Evolutionary conservation across 352 stramenopile genomes (phyloP).

Genomic region (Phytophthora multivora): DNA sequence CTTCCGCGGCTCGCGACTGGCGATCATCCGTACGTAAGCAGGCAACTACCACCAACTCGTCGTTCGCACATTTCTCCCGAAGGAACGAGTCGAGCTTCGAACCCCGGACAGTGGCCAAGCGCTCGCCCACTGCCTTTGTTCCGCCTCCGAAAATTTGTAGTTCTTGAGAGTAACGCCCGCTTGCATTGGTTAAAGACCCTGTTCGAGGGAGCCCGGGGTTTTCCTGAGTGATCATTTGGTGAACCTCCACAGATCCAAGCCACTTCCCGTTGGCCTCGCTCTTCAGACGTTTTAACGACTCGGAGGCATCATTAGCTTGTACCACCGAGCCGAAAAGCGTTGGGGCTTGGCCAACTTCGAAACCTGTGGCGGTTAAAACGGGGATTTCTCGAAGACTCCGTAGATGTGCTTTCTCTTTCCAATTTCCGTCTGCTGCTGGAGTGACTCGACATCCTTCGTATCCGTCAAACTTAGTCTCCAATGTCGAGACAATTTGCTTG

Average conservation of each 20-base stretch:
- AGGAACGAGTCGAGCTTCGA: conserved; percentile 59
- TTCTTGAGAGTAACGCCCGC: conserved; percentile 75
- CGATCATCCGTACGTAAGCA: conserved; percentile 72
- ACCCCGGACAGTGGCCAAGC: conserved; percentile 44
- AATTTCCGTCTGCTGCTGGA: conserved; percentile 62
- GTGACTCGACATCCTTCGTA: conserved; percentile 77
- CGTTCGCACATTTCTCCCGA: conserved; percentile 30
- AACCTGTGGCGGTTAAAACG: conserved; percentile 57
- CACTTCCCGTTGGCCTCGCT: conserved; percentile 56
- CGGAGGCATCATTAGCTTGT: conserved; percentile 44
- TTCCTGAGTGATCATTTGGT: conserved; percentile 48
- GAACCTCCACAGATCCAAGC: conserved; percentile 73
- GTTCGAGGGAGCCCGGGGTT: conserved; percentile 70
- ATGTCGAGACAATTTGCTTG: conserved; percentile 59
- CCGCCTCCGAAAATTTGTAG: conserved; percentile 52
- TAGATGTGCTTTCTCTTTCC: conserved; percentile 53
- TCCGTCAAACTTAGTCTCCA: conserved; percentile 75
- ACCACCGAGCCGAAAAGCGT: conserved; percentile 57
- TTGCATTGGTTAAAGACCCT: conserved; percentile 67
- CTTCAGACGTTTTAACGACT: conserved; percentile 52
- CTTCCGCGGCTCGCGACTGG: conserved; percentile 55
- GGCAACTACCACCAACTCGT: conserved; percentile 69
- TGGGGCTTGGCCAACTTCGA: conserved; percentile 57
- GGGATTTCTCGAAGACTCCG: conserved; percentile 73
- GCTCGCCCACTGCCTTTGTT: conserved; percentile 35